A percentile compares a stretch with the other conserved stretches of the same genome.
Conservation (phyloP, 192 early-diverging fungal species). For the Coemansia sp. region DNA sequence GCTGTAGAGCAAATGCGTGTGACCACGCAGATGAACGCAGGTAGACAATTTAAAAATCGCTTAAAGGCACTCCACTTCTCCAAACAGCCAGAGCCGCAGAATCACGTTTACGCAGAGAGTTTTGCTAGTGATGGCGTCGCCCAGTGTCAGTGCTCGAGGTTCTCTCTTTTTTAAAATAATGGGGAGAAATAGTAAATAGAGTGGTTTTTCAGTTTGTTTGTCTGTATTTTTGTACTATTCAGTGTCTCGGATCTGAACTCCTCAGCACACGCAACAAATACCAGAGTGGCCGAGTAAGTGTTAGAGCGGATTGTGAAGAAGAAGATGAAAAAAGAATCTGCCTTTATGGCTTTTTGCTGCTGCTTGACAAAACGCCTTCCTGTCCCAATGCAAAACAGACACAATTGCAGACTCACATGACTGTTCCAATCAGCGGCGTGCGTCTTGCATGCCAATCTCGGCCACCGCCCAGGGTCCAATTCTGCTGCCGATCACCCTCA, state of each 20-base stretch:
- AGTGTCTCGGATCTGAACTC: background rate
- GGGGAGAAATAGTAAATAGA: background rate
- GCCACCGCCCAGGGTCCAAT: background rate
- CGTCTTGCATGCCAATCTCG: background rate
- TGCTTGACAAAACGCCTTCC: background rate
- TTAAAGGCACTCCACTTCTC: background rate
- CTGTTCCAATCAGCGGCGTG: background rate
- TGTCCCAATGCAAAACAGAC: background rate
- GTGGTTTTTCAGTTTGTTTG: background rate
- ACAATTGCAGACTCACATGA: background rate
- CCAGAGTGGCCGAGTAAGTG: background rate
- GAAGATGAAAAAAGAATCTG: background rate
- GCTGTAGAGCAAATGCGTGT: no score
- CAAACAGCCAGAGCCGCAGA: background rate
- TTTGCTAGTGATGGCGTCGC: background rate
- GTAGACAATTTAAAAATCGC: background rate
- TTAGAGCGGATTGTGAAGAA: background rate
- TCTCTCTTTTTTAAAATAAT: background rate
- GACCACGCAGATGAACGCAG: background rate
- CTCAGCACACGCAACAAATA: background rate
- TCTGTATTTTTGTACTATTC: background rate
- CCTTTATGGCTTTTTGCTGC: background rate
- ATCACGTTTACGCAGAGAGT: background rate
- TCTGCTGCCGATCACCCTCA: background rate
- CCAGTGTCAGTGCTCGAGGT: background rate